Evolutionary conservation across 495 filamentous ascomycete genomes (phyloP).

Genomic region (Penicillium paradoxum): DNA sequence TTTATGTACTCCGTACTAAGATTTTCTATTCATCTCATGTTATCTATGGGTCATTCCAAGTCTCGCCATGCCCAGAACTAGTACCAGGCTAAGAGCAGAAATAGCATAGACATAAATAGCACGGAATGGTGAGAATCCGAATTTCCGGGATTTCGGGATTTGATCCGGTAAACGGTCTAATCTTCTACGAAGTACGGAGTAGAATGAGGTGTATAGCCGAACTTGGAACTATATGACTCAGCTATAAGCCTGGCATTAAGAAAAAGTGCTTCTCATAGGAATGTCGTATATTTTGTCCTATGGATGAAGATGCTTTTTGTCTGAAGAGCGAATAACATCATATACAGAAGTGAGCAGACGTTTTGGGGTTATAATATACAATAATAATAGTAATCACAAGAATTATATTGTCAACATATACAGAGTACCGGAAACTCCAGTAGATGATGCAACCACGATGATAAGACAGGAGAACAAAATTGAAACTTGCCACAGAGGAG

Average conservation of each 20-base stretch:
- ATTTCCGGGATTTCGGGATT: neutral
- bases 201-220: no score
- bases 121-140: neutral
- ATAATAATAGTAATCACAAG: neutral
- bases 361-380: neutral
- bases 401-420: neutral
- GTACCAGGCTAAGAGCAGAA: neutral
- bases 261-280: no score
- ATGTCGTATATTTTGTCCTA: no score
- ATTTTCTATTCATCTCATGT: neutral
- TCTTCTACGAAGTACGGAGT: no score
- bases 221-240: no score
- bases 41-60: no score
- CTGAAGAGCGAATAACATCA: neutral
- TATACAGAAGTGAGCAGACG: neutral
- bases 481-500: neutral
- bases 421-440: neutral
- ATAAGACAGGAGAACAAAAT: constrained; percentile 1
- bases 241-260: no score
- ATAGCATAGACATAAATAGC: neutral
- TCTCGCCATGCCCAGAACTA: neutral
- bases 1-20: neutral
- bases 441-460: constrained; percentile 3
- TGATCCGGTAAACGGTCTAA: no score
- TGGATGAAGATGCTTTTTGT: no score